Evolutionary conservation across 495 filamentous ascomycete species (phyloP).

Genomic region (Aspergillus asperescens): DNA sequence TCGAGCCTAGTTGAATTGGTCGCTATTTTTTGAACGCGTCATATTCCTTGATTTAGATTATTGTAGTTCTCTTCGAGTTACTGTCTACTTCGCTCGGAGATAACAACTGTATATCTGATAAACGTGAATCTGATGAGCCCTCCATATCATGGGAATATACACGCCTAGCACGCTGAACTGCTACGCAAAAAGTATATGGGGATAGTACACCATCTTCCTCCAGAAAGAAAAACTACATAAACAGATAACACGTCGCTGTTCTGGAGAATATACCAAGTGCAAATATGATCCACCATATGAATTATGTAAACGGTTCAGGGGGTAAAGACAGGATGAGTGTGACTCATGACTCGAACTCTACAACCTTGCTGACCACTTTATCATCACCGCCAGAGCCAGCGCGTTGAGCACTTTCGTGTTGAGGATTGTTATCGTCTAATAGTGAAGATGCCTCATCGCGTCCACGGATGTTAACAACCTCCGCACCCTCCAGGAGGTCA

Average conservation of each 20-base stretch:
- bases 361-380: conserved; percentile 34
- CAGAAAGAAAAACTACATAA: conserved; percentile 12
- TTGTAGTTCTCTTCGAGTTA: too few species aligned
- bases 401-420: background rate
- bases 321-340: background rate
- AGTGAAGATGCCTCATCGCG: conserved; percentile 28
- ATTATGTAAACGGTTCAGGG: too few species aligned
- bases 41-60: too few species aligned
- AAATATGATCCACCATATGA: too few species aligned
- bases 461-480: conserved; percentile 22
- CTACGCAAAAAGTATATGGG: too few species aligned
- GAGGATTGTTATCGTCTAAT: conserved; percentile 23
- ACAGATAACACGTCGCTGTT: background rate
- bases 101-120: too few species aligned
- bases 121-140: too few species aligned
- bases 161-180: too few species aligned
- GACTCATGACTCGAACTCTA: conserved; percentile 38
- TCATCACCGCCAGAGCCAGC: conserved; percentile 16
- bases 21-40: too few species aligned
- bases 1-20: too few species aligned
- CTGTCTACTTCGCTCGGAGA: too few species aligned
- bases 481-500: conserved; percentile 22
- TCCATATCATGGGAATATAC: too few species aligned
- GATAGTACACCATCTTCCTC: background rate
- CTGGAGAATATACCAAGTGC: background rate